Base-by-base conservation (phyloP, 345 rosid genomes). In the Trapa bicornis region DNA sequence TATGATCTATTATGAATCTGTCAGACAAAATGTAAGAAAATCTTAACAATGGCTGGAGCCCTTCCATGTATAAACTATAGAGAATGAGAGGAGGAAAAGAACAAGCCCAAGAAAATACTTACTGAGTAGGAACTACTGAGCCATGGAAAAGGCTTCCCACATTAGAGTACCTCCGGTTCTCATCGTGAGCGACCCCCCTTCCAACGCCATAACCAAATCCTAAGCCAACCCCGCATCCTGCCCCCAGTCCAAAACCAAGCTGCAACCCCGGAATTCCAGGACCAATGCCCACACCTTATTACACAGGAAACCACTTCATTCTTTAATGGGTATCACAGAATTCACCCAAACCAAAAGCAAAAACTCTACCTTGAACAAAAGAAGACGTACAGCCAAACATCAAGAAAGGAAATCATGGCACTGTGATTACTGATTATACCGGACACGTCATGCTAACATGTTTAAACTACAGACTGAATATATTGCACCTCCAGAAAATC, bases 121-220 rank as follows among this genome's bases (percentile, higher is more conserved):
- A 85, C 88, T 67, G 76, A 63, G 76, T 67, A 65, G 87, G 83
- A 68, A 72, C 73, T 64, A 52, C 73, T 0, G 76, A 67, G 61
- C 73, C 60, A 14, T 60, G 56, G 75, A 79, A 76, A 58, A 76
- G 48, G 52, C 73, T 83, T 50, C 84, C 81, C 47, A 82, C 81
- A 62, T 85, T 87, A 54, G 88, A 82, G 73, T 85, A 82, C 64
- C 71, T 76, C 10, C 58, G 67, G 0, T 67, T 57, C 53, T 76
- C 80, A 65, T 86, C 98, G 52, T 82, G 78, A 76, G 96, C 98
- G 0, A 85, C 73, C 36, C 98, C 97, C 76, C 75, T 83, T 47
- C 97, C 94, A 1, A 78, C 69, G 4, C 96, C 96, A 82, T 90
- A 93, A 3, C 93, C 97, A 80, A 92, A 89, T 32, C 98, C 98